A percentile compares a stretch with the other conserved stretches of the same genome.
phyloP scores from a whole-genome alignment of 139 green algal species.

The Chlamydomonas incerta region DNA sequence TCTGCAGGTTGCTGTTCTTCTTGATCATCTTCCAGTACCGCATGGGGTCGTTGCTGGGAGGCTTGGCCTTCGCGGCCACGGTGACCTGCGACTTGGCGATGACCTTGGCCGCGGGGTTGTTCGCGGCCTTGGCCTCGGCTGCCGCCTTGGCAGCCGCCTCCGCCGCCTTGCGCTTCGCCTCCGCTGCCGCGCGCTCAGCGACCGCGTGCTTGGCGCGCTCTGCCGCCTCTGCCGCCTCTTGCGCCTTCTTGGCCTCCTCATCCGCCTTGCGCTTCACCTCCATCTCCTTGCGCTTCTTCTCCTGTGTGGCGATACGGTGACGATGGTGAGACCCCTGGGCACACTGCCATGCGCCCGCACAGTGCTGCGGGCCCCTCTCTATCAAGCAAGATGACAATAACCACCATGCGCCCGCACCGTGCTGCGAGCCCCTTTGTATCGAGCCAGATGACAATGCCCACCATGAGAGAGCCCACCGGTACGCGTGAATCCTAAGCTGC shows the following conservation, averaged over 20 bases:
- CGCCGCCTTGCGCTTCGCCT: slow-evolving; percentile 9
- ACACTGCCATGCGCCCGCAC: no score
- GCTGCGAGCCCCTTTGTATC: no score
- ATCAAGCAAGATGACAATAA: no score
- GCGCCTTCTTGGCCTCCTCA: background rate
- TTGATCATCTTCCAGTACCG: slow-evolving; percentile 24
- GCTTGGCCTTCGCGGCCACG: slow-evolving; percentile 26
- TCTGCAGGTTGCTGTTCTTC: slow-evolving; percentile 27
- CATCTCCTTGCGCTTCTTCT: slow-evolving; percentile 14
- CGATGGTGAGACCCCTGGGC: no score
- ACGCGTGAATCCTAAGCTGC: no score
- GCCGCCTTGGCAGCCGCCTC: background rate
- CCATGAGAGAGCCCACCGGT: no score
- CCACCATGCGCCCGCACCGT: no score
- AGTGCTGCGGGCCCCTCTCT: no score
- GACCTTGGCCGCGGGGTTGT: slow-evolving; percentile 33
- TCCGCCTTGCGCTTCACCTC: slow-evolving; percentile 24
- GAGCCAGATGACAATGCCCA: no score
- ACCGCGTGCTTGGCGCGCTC: background rate
- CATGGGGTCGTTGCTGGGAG: background rate
- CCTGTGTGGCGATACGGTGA: background rate
- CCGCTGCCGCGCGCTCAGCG: background rate
- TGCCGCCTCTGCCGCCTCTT: background rate
- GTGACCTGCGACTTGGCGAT: slow-evolving; percentile 35
- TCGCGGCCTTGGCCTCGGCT: slow-evolving; percentile 1